These are phyloP conservation scores for Chenopodium berlandieri DNA, from an alignment of 148 eudicot species.

Conservation along the genomic window DNA sequence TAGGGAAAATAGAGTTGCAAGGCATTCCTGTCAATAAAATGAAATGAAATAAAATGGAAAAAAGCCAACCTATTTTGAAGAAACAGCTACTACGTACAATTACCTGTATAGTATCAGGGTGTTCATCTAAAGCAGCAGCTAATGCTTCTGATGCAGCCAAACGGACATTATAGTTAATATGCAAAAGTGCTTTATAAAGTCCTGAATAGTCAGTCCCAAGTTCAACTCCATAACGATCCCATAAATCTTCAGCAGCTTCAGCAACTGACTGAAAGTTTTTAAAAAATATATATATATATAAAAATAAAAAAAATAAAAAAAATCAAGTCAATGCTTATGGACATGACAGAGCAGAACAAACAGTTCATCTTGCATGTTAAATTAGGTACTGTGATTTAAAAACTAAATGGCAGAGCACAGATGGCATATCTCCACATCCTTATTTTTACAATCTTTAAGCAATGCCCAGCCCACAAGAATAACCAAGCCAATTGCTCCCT, in stretches of 20 bases:
- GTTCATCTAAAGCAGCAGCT: constrained; percentile 94
- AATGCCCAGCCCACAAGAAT: background rate
- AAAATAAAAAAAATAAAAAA: no score
- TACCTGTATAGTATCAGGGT: constrained; percentile 91
- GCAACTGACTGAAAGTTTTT: constrained; percentile 60
- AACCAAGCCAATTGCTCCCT: background rate
- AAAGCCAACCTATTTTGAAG: background rate
- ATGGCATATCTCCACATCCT: no score
- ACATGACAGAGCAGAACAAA: background rate
- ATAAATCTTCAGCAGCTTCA: constrained; percentile 84
- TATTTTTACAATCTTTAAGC: background rate
- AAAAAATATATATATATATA: no score
- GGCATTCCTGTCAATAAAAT: constrained; percentile 57
- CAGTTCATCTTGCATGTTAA: background rate
- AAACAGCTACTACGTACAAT: background rate
- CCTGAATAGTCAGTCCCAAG: constrained; percentile 86
- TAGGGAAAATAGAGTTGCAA: constrained; percentile 81
- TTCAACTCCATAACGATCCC: constrained; percentile 90
- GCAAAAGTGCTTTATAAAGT: constrained; percentile 76
- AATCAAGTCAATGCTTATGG: constrained; percentile 1
- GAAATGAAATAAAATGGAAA: constrained; percentile 18
- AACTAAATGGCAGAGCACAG: background rate
- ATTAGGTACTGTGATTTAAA: background rate
- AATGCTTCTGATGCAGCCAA: constrained; percentile 91
- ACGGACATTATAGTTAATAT: constrained; percentile 82